phyloP scores from a whole-genome alignment of 371 early-diverging fungal species.

The Chytridiales sp. region DNA sequence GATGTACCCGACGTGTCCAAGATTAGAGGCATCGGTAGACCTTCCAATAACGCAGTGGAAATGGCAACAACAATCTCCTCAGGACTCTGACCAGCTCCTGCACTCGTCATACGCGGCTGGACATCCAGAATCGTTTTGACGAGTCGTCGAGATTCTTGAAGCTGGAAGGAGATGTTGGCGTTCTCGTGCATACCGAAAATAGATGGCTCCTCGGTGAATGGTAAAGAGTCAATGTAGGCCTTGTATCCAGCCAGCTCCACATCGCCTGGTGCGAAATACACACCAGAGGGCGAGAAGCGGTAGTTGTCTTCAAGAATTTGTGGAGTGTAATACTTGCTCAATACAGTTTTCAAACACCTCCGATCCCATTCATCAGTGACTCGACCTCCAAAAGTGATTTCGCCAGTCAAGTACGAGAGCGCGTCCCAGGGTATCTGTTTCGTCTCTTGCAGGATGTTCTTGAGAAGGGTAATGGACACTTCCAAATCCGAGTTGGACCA shows the following conservation, averaged over 20 bases:
- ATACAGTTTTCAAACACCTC: slow-evolving; percentile 39
- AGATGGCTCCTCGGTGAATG: slow-evolving; percentile 47
- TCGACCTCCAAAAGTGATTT: slow-evolving; percentile 52
- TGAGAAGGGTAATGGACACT: slow-evolving; percentile 44
- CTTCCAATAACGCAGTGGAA: slow-evolving; percentile 36
- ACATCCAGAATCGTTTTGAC: slow-evolving; percentile 46
- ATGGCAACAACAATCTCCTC: slow-evolving; percentile 43
- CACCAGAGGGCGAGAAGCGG: slow-evolving; percentile 41
- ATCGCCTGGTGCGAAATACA: slow-evolving; percentile 47
- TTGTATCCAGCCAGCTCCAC: slow-evolving; percentile 36
- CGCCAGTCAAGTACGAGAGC: slow-evolving; percentile 45
- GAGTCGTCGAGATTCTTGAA: slow-evolving; percentile 45
- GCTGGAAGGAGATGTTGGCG: slow-evolving; percentile 48
- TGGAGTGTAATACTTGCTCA: slow-evolving; percentile 41
- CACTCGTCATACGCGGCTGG: slow-evolving; percentile 42
- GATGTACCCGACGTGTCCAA: slow-evolving; percentile 27
- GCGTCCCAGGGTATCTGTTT: slow-evolving; percentile 49
- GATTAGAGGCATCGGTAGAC: slow-evolving; percentile 36
- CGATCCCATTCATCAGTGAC: slow-evolving; percentile 56
- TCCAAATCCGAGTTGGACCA: slow-evolving; percentile 49
- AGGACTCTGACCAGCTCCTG: slow-evolving; percentile 32
- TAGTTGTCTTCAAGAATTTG: slow-evolving; percentile 41
- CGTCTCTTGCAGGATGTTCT: slow-evolving; percentile 41
- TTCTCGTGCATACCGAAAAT: slow-evolving; percentile 57
- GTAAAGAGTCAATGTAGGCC: slow-evolving; percentile 45